Evolutionary conservation across 495 filamentous ascomycete species (phyloP).

Genomic region (Penicillium crystallinum): DNA sequence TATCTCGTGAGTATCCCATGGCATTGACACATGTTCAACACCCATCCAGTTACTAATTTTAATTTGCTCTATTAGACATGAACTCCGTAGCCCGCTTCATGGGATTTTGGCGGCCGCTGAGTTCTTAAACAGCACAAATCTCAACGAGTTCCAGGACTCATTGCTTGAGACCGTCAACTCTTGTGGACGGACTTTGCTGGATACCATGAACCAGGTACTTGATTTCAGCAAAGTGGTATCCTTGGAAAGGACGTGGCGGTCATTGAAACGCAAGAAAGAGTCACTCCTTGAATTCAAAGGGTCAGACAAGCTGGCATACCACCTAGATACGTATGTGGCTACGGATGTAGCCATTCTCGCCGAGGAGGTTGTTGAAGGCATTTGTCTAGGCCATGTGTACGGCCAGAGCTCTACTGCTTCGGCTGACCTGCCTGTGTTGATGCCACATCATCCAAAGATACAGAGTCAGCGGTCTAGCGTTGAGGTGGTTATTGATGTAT

Average conservation of each 20-base stretch:
- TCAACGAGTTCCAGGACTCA: slow-evolving; percentile 54
- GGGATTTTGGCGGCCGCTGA: slow-evolving; percentile 70
- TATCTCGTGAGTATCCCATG: slow-evolving; percentile 48
- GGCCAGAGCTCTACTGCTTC: slow-evolving; percentile 29
- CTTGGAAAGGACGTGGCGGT: slow-evolving; percentile 42
- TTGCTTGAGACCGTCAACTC: slow-evolving; percentile 68
- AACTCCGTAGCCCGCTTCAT: slow-evolving; percentile 72
- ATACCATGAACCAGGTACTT: slow-evolving; percentile 73
- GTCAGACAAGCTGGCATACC: slow-evolving; percentile 28
- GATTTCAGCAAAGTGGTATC: slow-evolving; percentile 69
- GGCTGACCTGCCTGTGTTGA: slow-evolving; percentile 22
- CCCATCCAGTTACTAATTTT: slow-evolving; percentile 15
- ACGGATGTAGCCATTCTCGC: slow-evolving; percentile 38
- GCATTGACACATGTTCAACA: too few relatives aligned
- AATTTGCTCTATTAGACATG: slow-evolving; percentile 50
- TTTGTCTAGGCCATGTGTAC: slow-evolving; percentile 47
- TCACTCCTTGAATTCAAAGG: slow-evolving; percentile 27
- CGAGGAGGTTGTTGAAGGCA: slow-evolving; percentile 50
- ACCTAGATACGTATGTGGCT: slow-evolving; percentile 44
- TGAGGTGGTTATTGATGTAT: slow-evolving; percentile 60
- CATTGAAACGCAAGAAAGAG: slow-evolving; percentile 31
- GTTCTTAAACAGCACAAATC: slow-evolving; percentile 48
- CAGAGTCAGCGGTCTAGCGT: slow-evolving; percentile 29
- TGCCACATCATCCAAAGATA: slow-evolving; percentile 9
- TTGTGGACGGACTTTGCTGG: slow-evolving; percentile 69